Evolutionary conservation across 495 filamentous ascomycete genomes (phyloP), one percentile per base, ranked within the genome.

Genomic region (Penicillium cataractarum): DNA sequence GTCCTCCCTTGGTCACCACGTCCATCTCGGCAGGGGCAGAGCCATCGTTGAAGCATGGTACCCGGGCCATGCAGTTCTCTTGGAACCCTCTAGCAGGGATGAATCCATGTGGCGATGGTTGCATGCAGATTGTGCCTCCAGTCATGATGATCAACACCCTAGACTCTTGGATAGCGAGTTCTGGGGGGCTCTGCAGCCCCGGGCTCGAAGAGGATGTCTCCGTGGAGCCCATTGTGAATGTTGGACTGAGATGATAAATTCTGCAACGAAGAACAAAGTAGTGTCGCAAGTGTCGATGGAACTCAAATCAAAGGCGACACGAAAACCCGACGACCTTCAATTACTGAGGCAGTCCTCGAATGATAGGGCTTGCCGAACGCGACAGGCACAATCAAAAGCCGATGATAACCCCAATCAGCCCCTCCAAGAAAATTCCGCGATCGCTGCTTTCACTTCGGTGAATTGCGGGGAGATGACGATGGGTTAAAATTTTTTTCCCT

Each of bases 101-200:
- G 56, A 90, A 80, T 8, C 87, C 90, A 53, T 86, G 82, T 0
- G 83, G 80, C 4, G 86, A 89, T 13, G 82, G 85, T 69, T 86
- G 84, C 95, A 99, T 99, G 76, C 93, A 97, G 59, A 99, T 98
- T 1, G 95, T 98, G 21, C 95, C 95, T 50, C 95, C 93, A 15
- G 93, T 97, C 84, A 94, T 94, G 76, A 97, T 91, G 62, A 97
- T 89, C 58, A 97, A 80, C 8, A 97, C 90, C 58, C 92, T 81
- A 0, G 91, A 91, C 73, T 97, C 93, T n/a, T 65, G 76, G 27
- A 76, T 49, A 17, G 65, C 17, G 42, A 66, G 66, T 17, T 77
- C 73, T 3, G 65, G 32, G 3, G 65, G 32, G 52, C 66, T 68
- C 24, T 57, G 55, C 19, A 72, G 63, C 22, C 60, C 69, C 67